phyloP scores from a whole-genome alignment of 192 early-diverging fungal genomes.

The Anaeromyces robustus region DNA sequence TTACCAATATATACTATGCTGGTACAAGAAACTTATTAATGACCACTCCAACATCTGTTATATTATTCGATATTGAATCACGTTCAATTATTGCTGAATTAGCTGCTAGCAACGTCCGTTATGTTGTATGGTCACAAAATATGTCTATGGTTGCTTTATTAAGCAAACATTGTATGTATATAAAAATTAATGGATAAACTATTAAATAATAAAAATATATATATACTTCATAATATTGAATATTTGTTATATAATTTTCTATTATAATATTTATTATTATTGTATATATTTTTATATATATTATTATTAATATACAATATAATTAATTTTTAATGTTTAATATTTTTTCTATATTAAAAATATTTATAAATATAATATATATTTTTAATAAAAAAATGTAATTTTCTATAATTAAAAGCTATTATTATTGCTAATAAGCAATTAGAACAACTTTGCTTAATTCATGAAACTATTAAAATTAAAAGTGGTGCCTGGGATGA shows the following conservation, averaged over 20 bases:
- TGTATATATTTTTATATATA: too few species aligned
- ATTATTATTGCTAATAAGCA: slow-evolving; percentile 75
- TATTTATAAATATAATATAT: too few species aligned
- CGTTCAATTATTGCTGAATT: slow-evolving; percentile 61
- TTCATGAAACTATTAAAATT: slow-evolving; percentile 95
- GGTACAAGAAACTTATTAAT: slow-evolving; percentile 69
- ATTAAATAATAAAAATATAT: too few species aligned
- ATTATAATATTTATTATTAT: too few species aligned
- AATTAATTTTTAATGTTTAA: too few species aligned
- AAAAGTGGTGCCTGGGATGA: slow-evolving; percentile 97
- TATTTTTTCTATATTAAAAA: neutral
- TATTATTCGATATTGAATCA: slow-evolving; percentile 82
- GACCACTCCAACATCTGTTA: slow-evolving; percentile 69
- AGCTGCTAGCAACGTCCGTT: slow-evolving; percentile 72
- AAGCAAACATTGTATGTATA: slow-evolving; percentile 79
- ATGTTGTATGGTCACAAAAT: slow-evolving; percentile 85
- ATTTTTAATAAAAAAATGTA: neutral
- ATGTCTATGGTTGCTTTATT: slow-evolving; percentile 74
- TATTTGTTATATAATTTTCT: too few species aligned
- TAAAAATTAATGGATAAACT: too few species aligned
- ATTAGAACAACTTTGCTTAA: slow-evolving; percentile 72
- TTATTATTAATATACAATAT: too few species aligned
- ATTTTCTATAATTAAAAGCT: slow-evolving; percentile 17
- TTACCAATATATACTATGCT: slow-evolving; percentile 76
- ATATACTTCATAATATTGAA: too few species aligned